These are phyloP conservation scores for Yamadazyma atlantica DNA, from an alignment of 1,139 yeast species.

Conservation along the genomic window DNA sequence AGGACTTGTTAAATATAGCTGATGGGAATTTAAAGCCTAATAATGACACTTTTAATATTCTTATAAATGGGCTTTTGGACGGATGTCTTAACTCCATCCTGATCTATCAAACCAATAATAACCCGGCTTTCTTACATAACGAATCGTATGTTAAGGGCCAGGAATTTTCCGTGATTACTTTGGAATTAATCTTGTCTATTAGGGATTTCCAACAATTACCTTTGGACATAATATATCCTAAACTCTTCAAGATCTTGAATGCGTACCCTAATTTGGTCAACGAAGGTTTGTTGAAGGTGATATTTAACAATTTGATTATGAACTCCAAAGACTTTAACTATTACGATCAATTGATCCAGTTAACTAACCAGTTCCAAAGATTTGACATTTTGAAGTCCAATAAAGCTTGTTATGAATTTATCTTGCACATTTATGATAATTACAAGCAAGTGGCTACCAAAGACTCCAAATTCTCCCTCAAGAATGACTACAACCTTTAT, in stretches of 20 bases:
- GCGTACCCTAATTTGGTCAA: conserved; percentile 29
- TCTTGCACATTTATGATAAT: conserved; percentile 26
- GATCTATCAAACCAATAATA: conserved; percentile 11
- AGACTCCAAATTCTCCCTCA: neutral
- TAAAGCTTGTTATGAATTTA: conserved; percentile 25
- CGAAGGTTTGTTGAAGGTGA: conserved; percentile 19
- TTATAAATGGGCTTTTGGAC: conserved; percentile 49
- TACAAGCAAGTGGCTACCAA: conserved; percentile 15
- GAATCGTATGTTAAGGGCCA: conserved; percentile 45
- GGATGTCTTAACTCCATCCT: conserved; percentile 39
- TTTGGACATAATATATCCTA: conserved; percentile 25
- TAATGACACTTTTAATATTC: conserved; percentile 49
- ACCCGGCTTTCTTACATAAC: conserved; percentile 19
- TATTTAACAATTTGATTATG: conserved; percentile 16
- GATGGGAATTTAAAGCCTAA: conserved; percentile 49
- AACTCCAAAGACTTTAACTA: conserved; percentile 12
- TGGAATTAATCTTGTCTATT: conserved; percentile 57
- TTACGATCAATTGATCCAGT: conserved; percentile 20
- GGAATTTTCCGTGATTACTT: conserved; percentile 64
- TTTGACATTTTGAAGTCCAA: conserved; percentile 17
- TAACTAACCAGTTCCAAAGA: conserved; percentile 23
- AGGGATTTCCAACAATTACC: conserved; percentile 26
- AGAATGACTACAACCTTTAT: conserved; percentile 48
- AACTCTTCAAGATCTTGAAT: conserved; percentile 25
- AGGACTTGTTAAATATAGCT: conserved; percentile 47